Evolutionary conservation across 1,139 yeast species (phyloP).

Genomic region (Arxiozyma bovina): DNA sequence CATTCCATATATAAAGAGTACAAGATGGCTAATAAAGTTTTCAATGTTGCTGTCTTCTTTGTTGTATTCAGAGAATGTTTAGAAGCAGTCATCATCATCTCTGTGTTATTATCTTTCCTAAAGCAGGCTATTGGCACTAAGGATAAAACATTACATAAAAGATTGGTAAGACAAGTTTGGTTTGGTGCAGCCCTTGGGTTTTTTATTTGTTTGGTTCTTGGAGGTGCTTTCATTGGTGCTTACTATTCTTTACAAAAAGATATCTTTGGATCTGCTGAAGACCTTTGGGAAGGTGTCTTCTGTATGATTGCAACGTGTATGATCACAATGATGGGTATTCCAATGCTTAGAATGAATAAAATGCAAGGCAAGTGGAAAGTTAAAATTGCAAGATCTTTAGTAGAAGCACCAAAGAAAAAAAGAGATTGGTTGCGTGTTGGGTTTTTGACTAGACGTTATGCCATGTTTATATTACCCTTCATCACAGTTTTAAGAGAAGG

Average conservation of each 20-base stretch:
- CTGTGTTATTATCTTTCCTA: conserved; percentile 74
- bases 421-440: conserved; percentile 33
- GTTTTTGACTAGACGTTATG: conserved; percentile 47
- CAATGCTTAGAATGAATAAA: conserved; percentile 73
- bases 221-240: conserved; percentile 63
- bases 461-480: conserved; percentile 70
- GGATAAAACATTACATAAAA: conserved; percentile 30
- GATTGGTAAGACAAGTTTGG: conserved; percentile 69
- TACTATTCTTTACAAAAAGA: conserved; percentile 74
- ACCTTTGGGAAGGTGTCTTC: conserved; percentile 87
- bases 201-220: conserved; percentile 63
- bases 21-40: conserved; percentile 27
- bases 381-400: conserved; percentile 48
- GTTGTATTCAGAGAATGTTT: conserved; percentile 79
- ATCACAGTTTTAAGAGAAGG: conserved; percentile 86
- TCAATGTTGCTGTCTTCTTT: conserved; percentile 57
- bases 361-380: conserved; percentile 83
- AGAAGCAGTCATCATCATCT: conserved; percentile 80
- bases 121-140: conserved; percentile 43
- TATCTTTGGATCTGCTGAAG: conserved; percentile 74
- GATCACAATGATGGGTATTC: conserved; percentile 84
- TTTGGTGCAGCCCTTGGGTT: conserved; percentile 68
- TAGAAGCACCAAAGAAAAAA: conserved; percentile 35
- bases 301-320: conserved; percentile 71
- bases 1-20: not conserved